Base-by-base conservation (phyloP, 164 flowering plant genomes). In the Saururus chinensis region DNA sequence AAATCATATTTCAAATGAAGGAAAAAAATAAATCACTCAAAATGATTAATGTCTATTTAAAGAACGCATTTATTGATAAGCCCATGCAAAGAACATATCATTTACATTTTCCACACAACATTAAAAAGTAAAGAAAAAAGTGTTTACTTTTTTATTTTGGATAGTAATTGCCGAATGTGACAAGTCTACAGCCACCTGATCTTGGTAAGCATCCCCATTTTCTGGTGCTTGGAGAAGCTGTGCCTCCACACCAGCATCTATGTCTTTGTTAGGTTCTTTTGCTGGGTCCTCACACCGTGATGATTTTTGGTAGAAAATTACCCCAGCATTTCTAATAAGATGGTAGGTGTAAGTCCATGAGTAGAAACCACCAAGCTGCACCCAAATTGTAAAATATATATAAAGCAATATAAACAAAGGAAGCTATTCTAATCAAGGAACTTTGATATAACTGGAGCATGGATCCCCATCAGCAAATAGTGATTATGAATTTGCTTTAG, bases 351-450 rank as follows among this genome's bases (percentile, higher is more conserved):
- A 73, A 17, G 99, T 81, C 99, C 99, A 93, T 53, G 88, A 85
- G 88, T 45, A 93, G 79, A 90, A 79, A 37, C 89, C 86, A 1
- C 97, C 97, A 56, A 90, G 80, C 99, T 93, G 84, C 76, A 74
- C 49, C 40, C 12, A 41, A 41, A n/a, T n/a, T n/a, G n/a, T n/a
- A n/a, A n/a, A n/a, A n/a, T n/a, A 12, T 17, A 12, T 45, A 45
- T 0, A 45, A 45, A 45, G 17, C 49, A 2, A 17, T 12, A 12
- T 45, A 8, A 45, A 45, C 17, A 45, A 30, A 30, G 37, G 37
- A 30, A 30, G 6, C 37, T 30, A 30, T 30, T 30, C 37, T 2
- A 6, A 30, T 30, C 6, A 30, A 30, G 37, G 37, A 6, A 30
- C 2, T 30, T 6, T 30, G 6, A 30, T 2, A 2, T 30, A 30